Base-by-base conservation (phyloP, 1,139 yeast genomes). In the Groenewaldozyma sp. region DNA sequence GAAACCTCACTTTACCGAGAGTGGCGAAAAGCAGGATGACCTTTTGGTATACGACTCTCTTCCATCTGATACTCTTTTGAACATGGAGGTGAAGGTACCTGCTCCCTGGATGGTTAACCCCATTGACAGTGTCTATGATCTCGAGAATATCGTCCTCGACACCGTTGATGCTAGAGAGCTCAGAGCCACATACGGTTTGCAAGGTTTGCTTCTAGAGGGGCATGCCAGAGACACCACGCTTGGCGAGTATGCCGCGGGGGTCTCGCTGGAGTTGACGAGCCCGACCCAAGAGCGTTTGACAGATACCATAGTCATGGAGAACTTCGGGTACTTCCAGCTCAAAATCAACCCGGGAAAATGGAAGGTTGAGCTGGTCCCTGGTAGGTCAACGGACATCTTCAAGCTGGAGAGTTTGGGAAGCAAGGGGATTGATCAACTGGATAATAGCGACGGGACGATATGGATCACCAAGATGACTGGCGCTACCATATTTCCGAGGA, bases 251-350 rank as follows among this genome's bases (percentile, higher is more conserved):
- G 82, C 87, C 0, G 60, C 70, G 1, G 84, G 82, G 0, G 52
- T 78, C 17, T 64, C 70, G 0, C 53, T 82, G 13, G 69, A 70
- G 27, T 55, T 78, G 10, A 56, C 62, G 11, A 53, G 59, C 10
- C 29, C 46, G 2, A 16, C 13, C 3, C 42, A 44, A 3, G 26
- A 34, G 11, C 37, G 28, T 11, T 32, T 52, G 2, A 63, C 69
- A 0, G 86, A 81, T 48, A 81, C 94, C 0, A 65, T 63, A 34
- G 76, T 83, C 2, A 78, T 84, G 88, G 71, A 82, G 0, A 75
- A 78, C 40, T 60, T 76, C 39, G 94, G 94, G 0, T 86, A 86
- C 58, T 68, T 81, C 45, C 95, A 86, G 58, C 62, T 86, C 35
- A 74, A 73, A 45, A 76, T 80, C 0, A 66, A 64, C 35, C 91